Percentiles rank a stretch among this genome's conserved stretches.
Evolutionary conservation across 2,329 filamentous ascomycete species (phyloP).

Genomic region (Phyllosticta citrichinensis): DNA sequence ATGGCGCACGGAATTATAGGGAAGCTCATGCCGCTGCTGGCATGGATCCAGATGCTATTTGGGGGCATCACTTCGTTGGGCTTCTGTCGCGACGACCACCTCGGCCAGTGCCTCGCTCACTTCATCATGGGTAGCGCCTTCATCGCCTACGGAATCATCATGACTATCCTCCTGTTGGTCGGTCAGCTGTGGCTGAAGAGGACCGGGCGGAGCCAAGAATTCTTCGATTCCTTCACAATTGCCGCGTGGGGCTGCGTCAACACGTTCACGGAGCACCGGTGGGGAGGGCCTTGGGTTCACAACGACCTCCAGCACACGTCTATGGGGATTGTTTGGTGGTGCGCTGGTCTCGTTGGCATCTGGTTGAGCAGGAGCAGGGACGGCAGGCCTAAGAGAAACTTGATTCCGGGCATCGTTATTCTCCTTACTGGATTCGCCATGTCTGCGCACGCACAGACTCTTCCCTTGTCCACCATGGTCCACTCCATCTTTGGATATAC

Average conservation of each 20-base stretch:
- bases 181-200: slow-evolving; percentile 79
- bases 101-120: slow-evolving; percentile 87
- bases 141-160: slow-evolving; percentile 80
- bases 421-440: slow-evolving; percentile 91
- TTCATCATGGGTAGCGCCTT: slow-evolving; percentile 99
- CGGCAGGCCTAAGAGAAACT: slow-evolving; percentile 80
- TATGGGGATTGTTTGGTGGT: slow-evolving; percentile 99
- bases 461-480: slow-evolving; percentile 77
- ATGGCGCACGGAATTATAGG: slow-evolving; percentile 70
- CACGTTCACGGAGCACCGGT: slow-evolving; percentile 94
- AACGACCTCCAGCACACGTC: slow-evolving; percentile 97
- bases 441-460: slow-evolving; percentile 77
- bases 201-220: slow-evolving; percentile 84
- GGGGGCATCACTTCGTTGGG: slow-evolving; percentile 86
- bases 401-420: slow-evolving; percentile 86
- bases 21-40: slow-evolving; percentile 74
- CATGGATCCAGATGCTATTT: slow-evolving; percentile 93
- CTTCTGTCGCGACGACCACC: slow-evolving; percentile 84
- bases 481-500: slow-evolving; percentile 90
- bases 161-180: slow-evolving; percentile 77
- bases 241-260: slow-evolving; percentile 95
- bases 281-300: slow-evolving; percentile 78
- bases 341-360: slow-evolving; percentile 77
- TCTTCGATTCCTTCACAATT: slow-evolving; percentile 88
- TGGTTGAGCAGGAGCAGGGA: slow-evolving; percentile 83